A percentile compares a stretch with the other conserved stretches of the same genome.
Evolutionary conservation across 1,139 yeast genomes (phyloP).

Genomic region (Yamadazyma dushanensis): DNA sequence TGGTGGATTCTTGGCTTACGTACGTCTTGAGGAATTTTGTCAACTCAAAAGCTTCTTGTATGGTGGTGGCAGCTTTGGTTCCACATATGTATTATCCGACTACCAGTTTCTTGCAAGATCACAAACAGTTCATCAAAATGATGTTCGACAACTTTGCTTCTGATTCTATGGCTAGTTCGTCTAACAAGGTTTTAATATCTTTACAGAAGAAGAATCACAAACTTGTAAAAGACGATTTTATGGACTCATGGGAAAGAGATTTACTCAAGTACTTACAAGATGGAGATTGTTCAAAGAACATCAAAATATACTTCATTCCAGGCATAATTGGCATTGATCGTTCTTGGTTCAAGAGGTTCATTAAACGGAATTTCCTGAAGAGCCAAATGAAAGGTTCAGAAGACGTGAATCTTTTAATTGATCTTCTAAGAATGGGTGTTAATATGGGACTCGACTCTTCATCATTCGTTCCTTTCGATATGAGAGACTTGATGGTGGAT

Average conservation of each 20-base stretch:
- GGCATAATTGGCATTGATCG: slow-evolving; percentile 56
- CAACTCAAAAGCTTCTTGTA: slow-evolving; percentile 12
- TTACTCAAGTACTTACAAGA: slow-evolving; percentile 35
- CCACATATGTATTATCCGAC: no score
- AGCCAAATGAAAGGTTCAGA: no score
- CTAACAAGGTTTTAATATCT: slow-evolving; percentile 62
- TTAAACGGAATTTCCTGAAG: slow-evolving; percentile 20
- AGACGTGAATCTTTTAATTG: background rate
- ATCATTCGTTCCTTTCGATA: background rate
- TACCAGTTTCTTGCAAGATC: no score
- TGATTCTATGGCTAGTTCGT: slow-evolving; percentile 64
- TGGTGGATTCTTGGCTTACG: slow-evolving; percentile 22
- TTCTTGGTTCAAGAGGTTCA: slow-evolving; percentile 27
- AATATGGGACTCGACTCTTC: background rate
- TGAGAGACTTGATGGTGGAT: slow-evolving; percentile 3
- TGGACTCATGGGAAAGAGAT: slow-evolving; percentile 49
- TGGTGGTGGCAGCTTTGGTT: no score
- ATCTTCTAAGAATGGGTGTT: background rate
- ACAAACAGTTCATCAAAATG: slow-evolving; percentile 5
- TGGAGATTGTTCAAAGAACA: slow-evolving; percentile 39
- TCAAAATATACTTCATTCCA: slow-evolving; percentile 63
- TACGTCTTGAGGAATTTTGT: slow-evolving; percentile 45
- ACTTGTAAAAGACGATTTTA: no score
- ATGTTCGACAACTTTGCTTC: slow-evolving; percentile 12
- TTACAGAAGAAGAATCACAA: no score